Evolutionary conservation across 1,139 yeast genomes (phyloP), one percentile per base, ranked within the genome.

Genomic region (Saccharomyces hybrid): DNA sequence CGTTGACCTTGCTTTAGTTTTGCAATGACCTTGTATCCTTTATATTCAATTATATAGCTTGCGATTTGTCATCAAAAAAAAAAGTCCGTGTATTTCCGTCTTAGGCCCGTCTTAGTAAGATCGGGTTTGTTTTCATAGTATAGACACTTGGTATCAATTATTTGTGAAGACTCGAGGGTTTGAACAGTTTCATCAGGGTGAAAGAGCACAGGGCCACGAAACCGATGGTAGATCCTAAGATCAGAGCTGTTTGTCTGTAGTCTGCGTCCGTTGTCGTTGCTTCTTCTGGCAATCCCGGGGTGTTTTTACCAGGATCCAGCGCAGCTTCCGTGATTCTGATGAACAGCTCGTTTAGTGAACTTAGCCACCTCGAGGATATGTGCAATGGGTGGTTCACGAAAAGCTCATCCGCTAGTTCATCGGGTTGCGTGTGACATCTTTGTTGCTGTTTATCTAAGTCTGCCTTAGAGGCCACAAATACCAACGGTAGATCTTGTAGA

Each of bases 401-500:
- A 32, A 72, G 56, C 42, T 73, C 72, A 41, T 89, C 75, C 0
- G 97, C 85, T 65, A 86, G 90, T 48, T 81, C 86, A 63, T 93
- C 98, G 0, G 99, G 99, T 65, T 89, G 97, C 5, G 79, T 75
- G 54, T 83, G 88, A 32, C 87, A 82, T 32, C 99, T 70, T 66
- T 93, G 99, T 64, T 91, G 97, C 66, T 91, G 98, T 61, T 95
- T 84, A 69, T 93, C 99, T 49, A 90, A 75, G 70, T 93, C 99
- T 0, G 99, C 98, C 66, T 93, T 93, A 30, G 90, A 73, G 0
- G 97, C 99, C 1, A 90, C 98, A 67, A 85, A 88, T 0, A 91
- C 85, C 4, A 88, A 80, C 0, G 99, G 99, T 2, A 91, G 74
- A 53, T 82, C 82, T 63, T 83, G 84, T 46, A 91, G 72, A 46